These are phyloP conservation scores for Hymenoscyphus fructigenus DNA, from an alignment of 2,329 filamentous ascomycete genomes.

Conservation along the genomic window DNA sequence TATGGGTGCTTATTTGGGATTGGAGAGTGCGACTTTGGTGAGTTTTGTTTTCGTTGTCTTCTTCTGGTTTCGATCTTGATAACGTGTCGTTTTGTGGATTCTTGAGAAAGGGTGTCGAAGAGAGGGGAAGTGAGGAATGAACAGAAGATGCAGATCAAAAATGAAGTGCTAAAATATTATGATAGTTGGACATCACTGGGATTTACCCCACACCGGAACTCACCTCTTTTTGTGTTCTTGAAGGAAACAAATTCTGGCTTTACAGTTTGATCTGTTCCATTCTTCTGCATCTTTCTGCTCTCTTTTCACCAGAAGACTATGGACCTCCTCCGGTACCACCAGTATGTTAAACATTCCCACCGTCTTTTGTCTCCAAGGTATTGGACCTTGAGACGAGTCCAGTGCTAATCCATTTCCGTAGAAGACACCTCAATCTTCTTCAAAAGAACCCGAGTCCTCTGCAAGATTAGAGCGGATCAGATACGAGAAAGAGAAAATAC, in stretches of 20 bases:
- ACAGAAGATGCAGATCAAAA: too few relatives aligned
- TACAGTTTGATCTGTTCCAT: constrained; percentile 46
- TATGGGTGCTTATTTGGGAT: constrained; percentile 64
- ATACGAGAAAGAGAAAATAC: background rate
- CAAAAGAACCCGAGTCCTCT: background rate
- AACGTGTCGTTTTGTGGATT: too few relatives aligned
- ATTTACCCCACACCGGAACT: constrained; percentile 41
- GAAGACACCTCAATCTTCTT: background rate
- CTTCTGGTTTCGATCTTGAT: too few relatives aligned
- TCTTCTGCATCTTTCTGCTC: constrained; percentile 28
- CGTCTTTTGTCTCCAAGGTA: background rate
- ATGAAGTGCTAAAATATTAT: background rate
- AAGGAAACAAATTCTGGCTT: constrained; percentile 71
- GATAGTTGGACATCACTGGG: constrained; percentile 49
- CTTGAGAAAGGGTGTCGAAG: too few relatives aligned
- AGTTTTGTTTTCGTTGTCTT: constrained; percentile 40
- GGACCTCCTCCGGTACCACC: background rate
- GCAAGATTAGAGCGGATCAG: background rate
- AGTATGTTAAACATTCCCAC: background rate
- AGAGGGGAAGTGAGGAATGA: background rate
- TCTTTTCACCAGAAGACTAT: background rate
- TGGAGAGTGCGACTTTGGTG: constrained; percentile 64
- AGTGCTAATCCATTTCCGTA: background rate
- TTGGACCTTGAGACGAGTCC: background rate
- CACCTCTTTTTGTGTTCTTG: constrained; percentile 49